phyloP scores from a whole-genome alignment of 164 flowering plant species.

The Echeveria elegans region DNA sequence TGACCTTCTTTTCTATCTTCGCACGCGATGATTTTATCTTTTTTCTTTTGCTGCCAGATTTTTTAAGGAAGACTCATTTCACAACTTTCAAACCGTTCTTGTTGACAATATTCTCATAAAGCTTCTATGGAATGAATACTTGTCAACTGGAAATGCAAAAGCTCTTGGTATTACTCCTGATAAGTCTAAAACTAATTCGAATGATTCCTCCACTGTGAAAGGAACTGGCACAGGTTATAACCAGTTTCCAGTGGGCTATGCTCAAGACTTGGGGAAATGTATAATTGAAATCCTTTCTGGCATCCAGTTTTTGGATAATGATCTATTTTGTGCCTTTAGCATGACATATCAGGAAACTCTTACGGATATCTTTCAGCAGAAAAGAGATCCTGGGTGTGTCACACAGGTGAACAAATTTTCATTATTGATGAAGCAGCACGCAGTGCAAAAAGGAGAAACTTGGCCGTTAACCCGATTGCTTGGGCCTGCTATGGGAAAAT shows the following conservation, averaged over 20 bases:
- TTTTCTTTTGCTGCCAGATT: slow-evolving; percentile 35
- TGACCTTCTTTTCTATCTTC: neutral
- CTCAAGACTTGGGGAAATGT: slow-evolving; percentile 59
- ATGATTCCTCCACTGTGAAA: slow-evolving; percentile 16
- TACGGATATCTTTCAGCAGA: slow-evolving; percentile 34
- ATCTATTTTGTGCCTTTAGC: slow-evolving; percentile 44
- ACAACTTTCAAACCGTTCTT: slow-evolving; percentile 35
- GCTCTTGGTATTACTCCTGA: slow-evolving; percentile 21
- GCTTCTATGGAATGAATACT: slow-evolving; percentile 68
- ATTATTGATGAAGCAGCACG: slow-evolving; percentile 40
- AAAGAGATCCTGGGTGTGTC: slow-evolving; percentile 19
- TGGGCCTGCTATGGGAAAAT: slow-evolving; percentile 56
- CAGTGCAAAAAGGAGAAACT: slow-evolving; percentile 45
- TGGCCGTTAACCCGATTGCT: slow-evolving; percentile 71
- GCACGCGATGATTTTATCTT: neutral
- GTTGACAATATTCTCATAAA: slow-evolving; percentile 47
- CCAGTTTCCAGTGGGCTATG: slow-evolving; percentile 31
- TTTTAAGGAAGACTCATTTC: slow-evolving; percentile 31
- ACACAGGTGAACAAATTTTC: slow-evolving; percentile 42
- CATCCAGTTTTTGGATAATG: slow-evolving; percentile 26
- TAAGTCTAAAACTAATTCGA: slow-evolving; percentile 14
- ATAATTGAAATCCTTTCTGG: slow-evolving; percentile 55
- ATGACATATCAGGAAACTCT: slow-evolving; percentile 44
- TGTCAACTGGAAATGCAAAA: slow-evolving; percentile 20
- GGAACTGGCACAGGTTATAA: slow-evolving; percentile 15